Conservation (phyloP, 2,329 filamentous ascomycete species). For the Endocalyx cinctus region DNA sequence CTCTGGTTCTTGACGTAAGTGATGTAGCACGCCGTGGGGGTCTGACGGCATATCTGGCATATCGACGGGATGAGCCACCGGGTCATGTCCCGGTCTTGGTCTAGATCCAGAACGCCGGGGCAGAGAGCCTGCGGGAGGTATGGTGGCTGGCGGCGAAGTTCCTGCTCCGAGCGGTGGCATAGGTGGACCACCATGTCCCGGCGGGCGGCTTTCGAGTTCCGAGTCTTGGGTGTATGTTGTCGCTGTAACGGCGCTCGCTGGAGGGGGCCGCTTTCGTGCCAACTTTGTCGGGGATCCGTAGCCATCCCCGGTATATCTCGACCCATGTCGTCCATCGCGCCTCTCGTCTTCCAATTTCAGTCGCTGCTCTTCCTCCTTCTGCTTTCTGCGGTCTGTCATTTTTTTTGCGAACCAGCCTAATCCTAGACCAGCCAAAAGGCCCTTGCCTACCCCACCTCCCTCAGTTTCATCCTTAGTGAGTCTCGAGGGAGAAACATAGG, state of each 20-base stretch:
- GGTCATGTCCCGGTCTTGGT: conserved; percentile 37
- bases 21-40: conserved; percentile 39
- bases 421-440: conserved; percentile 57
- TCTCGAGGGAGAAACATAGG: conserved; percentile 59
- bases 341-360: conserved; percentile 43
- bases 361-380: conserved; percentile 45
- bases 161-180: conserved; percentile 33
- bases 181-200: conserved; percentile 26
- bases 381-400: conserved; percentile 53
- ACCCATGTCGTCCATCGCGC: conserved; percentile 57
- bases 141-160: conserved; percentile 11
- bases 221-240: conserved; percentile 24
- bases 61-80: conserved; percentile 20
- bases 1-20: conserved; percentile 34
- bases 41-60: conserved; percentile 56
- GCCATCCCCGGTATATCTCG: conserved; percentile 66
- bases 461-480: conserved; percentile 40
- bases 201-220: conserved; percentile 34
- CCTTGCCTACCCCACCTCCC: conserved; percentile 47
- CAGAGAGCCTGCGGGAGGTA: conserved; percentile 15
- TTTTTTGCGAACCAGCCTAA: conserved; percentile 65
- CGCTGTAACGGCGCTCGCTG: conserved; percentile 21
- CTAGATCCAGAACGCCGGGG: conserved; percentile 25
- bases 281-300: conserved; percentile 43
- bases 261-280: conserved; percentile 25